Evolutionary conservation across 2,329 filamentous ascomycete species (phyloP).

Genomic region (Monilinia vaccinii-corymbosi): DNA sequence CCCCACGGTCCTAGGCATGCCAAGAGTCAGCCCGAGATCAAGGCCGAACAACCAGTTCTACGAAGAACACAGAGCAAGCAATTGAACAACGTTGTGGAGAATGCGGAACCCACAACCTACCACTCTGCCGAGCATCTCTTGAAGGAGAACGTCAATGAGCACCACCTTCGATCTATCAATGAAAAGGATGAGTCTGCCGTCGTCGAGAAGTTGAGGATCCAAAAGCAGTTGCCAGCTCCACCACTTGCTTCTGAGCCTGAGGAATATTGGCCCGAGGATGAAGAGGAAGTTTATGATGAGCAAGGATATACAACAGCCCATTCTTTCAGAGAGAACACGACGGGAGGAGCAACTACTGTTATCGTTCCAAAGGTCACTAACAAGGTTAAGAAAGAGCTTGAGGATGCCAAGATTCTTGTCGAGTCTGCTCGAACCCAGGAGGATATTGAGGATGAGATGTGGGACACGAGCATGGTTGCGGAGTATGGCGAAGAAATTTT

Average conservation of each 20-base stretch:
- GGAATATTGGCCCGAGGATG: constrained; percentile 65
- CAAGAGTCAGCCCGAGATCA: constrained; percentile 26
- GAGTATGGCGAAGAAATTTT: constrained; percentile 97
- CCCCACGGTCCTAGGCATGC: constrained; percentile 23
- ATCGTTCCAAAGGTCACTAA: constrained; percentile 64
- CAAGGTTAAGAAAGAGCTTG: constrained; percentile 64
- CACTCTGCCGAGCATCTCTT: neutral
- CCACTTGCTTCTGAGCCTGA: constrained; percentile 42
- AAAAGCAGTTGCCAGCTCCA: constrained; percentile 16
- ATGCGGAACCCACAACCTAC: neutral
- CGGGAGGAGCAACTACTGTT: constrained; percentile 51
- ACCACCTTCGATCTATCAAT: constrained; percentile 5
- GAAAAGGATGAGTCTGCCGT: constrained; percentile 5
- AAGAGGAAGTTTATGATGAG: constrained; percentile 60
- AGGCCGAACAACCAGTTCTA: constrained; percentile 18
- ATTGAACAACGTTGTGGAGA: neutral
- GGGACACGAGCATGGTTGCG: constrained; percentile 95
- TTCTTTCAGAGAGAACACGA: constrained; percentile 68
- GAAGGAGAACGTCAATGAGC: constrained; percentile 9
- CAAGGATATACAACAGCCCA: constrained; percentile 66
- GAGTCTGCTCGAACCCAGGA: constrained; percentile 42
- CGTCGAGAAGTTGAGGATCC: neutral
- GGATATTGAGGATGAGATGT: constrained; percentile 79
- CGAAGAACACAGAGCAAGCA: constrained; percentile 23
- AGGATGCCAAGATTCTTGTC: constrained; percentile 38